Conservation (phyloP, 2,329 filamentous ascomycete genomes). For the Neopestalotiopsis rosae region DNA sequence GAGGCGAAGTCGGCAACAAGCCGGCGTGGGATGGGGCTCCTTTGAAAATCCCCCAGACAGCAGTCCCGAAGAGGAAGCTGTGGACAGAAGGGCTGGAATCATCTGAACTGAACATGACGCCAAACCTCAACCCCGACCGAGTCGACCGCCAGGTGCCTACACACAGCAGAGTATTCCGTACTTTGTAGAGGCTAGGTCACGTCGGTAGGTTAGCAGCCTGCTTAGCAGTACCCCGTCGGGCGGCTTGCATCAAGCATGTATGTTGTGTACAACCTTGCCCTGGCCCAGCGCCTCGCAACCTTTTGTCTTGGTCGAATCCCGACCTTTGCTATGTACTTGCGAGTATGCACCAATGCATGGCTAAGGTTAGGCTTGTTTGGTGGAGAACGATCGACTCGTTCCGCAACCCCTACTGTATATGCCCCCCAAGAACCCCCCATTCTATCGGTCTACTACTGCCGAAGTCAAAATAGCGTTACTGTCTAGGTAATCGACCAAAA, state of each 20-base stretch:
- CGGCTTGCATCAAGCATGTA: neutral
- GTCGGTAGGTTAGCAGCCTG: neutral
- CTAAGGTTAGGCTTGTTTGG: conserved; percentile 7
- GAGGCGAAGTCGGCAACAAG: neutral
- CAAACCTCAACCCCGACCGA: no score
- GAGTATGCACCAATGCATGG: neutral
- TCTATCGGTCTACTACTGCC: conserved; percentile 11
- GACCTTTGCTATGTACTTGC: neutral
- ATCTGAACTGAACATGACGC: conserved; percentile 11
- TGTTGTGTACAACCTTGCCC: conserved; percentile 1
- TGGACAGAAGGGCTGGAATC: neutral
- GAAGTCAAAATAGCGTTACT: conserved; percentile 8
- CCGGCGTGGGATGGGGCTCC: neutral
- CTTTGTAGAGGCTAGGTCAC: no score
- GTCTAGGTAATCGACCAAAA: neutral
- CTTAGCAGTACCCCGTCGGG: neutral
- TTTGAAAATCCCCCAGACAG: neutral
- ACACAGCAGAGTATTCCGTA: no score
- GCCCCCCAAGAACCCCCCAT: neutral
- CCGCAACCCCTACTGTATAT: neutral
- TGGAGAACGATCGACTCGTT: conserved; percentile 11
- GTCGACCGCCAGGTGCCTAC: neutral
- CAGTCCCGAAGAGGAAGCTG: conserved; percentile 11
- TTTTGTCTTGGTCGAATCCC: neutral
- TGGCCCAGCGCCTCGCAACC: conserved; percentile 1